A percentile compares a stretch with the other conserved stretches of the same genome.
phyloP scores from a whole-genome alignment of 352 stramenopile genomes.

The Globisporangium uncinulatum region DNA sequence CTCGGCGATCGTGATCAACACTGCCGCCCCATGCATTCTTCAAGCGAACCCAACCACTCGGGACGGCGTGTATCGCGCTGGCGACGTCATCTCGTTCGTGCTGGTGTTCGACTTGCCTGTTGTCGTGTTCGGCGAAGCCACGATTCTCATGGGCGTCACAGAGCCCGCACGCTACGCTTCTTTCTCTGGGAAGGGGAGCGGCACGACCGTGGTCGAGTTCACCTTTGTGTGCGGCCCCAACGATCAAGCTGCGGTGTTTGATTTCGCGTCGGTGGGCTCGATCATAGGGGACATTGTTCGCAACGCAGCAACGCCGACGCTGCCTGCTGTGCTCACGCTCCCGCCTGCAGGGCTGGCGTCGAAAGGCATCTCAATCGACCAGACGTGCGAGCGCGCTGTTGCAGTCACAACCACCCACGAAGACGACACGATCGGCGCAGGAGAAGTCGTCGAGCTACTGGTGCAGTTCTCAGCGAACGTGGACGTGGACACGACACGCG shows the following conservation, averaged over 20 bases:
- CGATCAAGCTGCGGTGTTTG: slow-evolving; percentile 40
- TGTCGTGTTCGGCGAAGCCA: slow-evolving; percentile 25
- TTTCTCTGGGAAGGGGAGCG: slow-evolving; percentile 35
- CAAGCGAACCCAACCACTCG: slow-evolving; percentile 43
- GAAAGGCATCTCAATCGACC: slow-evolving; percentile 55
- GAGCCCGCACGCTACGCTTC: slow-evolving; percentile 31
- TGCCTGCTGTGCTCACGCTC: slow-evolving; percentile 36
- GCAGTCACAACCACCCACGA: slow-evolving; percentile 39
- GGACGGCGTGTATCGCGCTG: slow-evolving; percentile 51
- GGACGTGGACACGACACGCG: slow-evolving; percentile 26
- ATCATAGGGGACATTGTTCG: slow-evolving; percentile 45
- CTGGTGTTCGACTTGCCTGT: slow-evolving; percentile 53
- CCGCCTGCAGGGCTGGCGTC: slow-evolving; percentile 30
- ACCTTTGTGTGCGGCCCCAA: slow-evolving; percentile 24
- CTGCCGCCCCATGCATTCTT: slow-evolving; percentile 30
- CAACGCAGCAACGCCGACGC: slow-evolving; percentile 24
- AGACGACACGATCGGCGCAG: slow-evolving; percentile 42
- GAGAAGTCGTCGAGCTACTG: slow-evolving; percentile 56
- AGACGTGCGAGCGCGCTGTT: slow-evolving; percentile 28
- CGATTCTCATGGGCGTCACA: slow-evolving; percentile 24
- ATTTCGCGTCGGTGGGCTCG: slow-evolving; percentile 38
- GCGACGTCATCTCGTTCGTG: slow-evolving; percentile 37
- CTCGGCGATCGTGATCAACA: slow-evolving; percentile 44
- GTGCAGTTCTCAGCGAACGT: slow-evolving; percentile 45
- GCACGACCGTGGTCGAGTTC: slow-evolving; percentile 46